Evolutionary conservation across 2,329 filamentous ascomycete species (phyloP).

Genomic region (Gremmenia infestans): DNA sequence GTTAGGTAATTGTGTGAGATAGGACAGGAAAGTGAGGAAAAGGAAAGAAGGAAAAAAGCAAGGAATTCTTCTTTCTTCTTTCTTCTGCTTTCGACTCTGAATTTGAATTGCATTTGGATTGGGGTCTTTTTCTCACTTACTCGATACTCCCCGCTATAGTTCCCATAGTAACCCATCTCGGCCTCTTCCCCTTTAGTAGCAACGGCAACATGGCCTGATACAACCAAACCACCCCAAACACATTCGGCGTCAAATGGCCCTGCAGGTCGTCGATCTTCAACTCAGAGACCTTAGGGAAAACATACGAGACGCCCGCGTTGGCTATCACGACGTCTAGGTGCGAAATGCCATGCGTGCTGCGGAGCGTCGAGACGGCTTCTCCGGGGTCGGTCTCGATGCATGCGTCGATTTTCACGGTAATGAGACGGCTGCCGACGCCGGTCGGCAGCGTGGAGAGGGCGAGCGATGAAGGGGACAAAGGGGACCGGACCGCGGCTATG

Average conservation of each 20-base stretch:
- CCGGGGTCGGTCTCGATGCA: slow-evolving; percentile 4
- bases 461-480: not conserved
- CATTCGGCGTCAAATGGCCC: slow-evolving; percentile 26
- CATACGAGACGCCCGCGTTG: slow-evolving; percentile 32
- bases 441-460: not conserved
- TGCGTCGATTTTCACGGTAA: slow-evolving; percentile 34
- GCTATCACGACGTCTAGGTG: slow-evolving; percentile 34
- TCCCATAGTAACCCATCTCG: slow-evolving; percentile 31
- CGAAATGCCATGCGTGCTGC: not conserved
- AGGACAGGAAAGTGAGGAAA: too few species aligned
- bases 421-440: slow-evolving; percentile 10
- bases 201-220: slow-evolving; percentile 31
- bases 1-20: too few species aligned
- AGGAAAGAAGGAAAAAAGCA: too few species aligned
- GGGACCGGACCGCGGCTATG: not conserved
- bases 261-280: slow-evolving; percentile 25
- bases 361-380: not conserved
- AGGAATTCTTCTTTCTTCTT: not conserved
- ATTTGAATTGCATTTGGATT: slow-evolving; percentile 7
- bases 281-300: slow-evolving; percentile 28
- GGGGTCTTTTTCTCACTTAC: slow-evolving; percentile 8
- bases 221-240: slow-evolving; percentile 27
- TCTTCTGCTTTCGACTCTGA: slow-evolving; percentile 14
- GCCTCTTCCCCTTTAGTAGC: slow-evolving; percentile 27
- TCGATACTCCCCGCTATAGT: not conserved